Conservation (phyloP, 371 early-diverging fungal species). For the Mucor ambiguus region DNA sequence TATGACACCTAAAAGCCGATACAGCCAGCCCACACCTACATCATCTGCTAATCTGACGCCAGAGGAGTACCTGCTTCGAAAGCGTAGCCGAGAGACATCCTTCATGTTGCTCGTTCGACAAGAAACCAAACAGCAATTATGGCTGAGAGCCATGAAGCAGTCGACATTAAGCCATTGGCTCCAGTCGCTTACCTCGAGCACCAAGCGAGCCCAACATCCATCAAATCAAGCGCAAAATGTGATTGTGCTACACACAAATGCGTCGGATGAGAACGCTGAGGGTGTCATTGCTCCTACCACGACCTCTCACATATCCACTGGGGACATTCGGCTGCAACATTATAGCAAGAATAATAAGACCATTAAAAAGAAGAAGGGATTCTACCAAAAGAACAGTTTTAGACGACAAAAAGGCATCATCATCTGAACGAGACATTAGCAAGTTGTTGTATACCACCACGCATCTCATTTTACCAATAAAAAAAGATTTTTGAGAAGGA, state of each 20-base stretch:
- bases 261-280: neutral
- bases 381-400: constrained; percentile 3
- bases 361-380: constrained; percentile 15
- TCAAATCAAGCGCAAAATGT: neutral
- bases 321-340: neutral
- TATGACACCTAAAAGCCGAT: constrained; percentile 9
- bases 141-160: constrained; percentile 4
- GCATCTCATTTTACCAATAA: no score
- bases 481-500: no score
- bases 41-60: constrained; percentile 10
- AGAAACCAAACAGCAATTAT: constrained; percentile 16
- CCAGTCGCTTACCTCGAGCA: neutral
- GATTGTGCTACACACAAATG: neutral
- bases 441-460: no score
- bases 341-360: constrained; percentile 3
- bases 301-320: neutral
- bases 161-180: constrained; percentile 12
- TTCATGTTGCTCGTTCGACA: constrained; percentile 12
- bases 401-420: constrained; percentile 5
- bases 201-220: neutral
- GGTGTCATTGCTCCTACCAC: neutral
- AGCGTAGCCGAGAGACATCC: constrained; percentile 8
- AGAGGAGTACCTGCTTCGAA: constrained; percentile 11
- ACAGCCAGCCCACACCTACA: constrained; percentile 9
- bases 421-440: constrained; percentile 8